Evolutionary conservation across 768 basidiomycete genomes (phyloP), one percentile per base, ranked within the genome.

Genomic region (Kwoniella pini): DNA sequence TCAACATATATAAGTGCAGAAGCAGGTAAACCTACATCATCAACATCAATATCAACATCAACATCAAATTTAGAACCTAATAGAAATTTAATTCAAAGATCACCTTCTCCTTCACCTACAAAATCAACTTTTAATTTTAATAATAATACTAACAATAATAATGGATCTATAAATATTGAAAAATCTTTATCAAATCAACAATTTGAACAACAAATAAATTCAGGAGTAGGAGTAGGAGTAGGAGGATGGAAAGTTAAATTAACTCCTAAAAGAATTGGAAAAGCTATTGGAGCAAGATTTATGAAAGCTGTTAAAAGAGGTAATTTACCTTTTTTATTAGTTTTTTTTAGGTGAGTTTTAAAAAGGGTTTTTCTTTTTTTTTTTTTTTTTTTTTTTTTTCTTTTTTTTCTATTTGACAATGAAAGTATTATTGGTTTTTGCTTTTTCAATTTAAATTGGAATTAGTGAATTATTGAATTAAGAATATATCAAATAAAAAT

Each of bases 341-440:
- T 75, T 1, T 77, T 77, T 56, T 60, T 77, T 19, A 64, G 49
- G 76, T 77, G 50, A 51, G 74, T 68, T n/a, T n/a, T n/a, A n/a
- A n/a, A n/a, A n/a, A n/a, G n/a, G n/a, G n/a, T n/a, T n/a, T n/a
- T n/a, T n/a, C n/a, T n/a, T n/a, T n/a, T n/a, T n/a, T n/a, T n/a
- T n/a, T n/a, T n/a, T n/a, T n/a, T n/a, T n/a, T n/a, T n/a, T n/a
- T n/a, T n/a, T n/a, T n/a, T n/a, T n/a, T n/a, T n/a, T n/a, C n/a
- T n/a, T n/a, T n/a, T n/a, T n/a, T n/a, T n/a, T n/a, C n/a, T n/a
- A n/a, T n/a, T n/a, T n/a, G n/a, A n/a, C n/a, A n/a, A n/a, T n/a
- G n/a, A n/a, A n/a, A n/a, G n/a, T n/a, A n/a, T n/a, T n/a, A n/a
- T n/a, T n/a, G n/a, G n/a, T n/a, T n/a, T n/a, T n/a, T n/a, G n/a